Evolutionary conservation across 306 rosid genomes (phyloP).

Genomic region (Prunus salicina): DNA sequence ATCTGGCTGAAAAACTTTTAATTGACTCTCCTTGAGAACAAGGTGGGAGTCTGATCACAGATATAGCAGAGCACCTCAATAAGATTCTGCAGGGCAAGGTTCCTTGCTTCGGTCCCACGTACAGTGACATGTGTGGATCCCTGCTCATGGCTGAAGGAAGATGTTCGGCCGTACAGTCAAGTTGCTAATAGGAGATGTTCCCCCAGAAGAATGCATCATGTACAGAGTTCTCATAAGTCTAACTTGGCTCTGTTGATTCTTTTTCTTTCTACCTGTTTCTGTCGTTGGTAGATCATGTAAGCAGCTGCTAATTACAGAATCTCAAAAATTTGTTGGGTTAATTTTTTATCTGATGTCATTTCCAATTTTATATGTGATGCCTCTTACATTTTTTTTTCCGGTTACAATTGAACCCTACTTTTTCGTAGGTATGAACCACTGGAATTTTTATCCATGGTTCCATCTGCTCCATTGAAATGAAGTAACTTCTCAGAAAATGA

Average conservation of each 20-base stretch:
- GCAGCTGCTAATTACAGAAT: background rate
- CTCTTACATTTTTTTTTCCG: background rate
- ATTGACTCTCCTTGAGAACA: slow-evolving; percentile 7
- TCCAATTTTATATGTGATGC: background rate
- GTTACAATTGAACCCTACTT: too few species aligned
- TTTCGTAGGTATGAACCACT: too few species aligned
- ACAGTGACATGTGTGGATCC: slow-evolving; percentile 16
- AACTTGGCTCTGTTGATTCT: slow-evolving; percentile 15
- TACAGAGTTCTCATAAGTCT: slow-evolving; percentile 15
- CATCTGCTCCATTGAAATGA: too few species aligned
- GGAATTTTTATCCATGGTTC: too few species aligned
- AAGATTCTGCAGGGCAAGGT: slow-evolving; percentile 11
- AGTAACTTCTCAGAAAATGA: too few species aligned
- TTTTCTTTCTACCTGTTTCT: background rate
- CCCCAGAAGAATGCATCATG: slow-evolving; percentile 4
- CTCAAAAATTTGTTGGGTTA: background rate
- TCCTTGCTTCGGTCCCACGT: background rate
- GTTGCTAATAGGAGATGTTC: slow-evolving; percentile 1
- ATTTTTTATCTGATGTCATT: background rate
- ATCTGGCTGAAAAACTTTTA: slow-evolving; percentile 29
- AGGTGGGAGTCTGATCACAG: background rate
- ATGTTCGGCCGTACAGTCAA: slow-evolving; percentile 1
- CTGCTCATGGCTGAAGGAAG: slow-evolving; percentile 7
- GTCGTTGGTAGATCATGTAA: background rate
- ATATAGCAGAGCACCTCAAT: background rate